These are phyloP conservation scores for Thelonectria blattea DNA, from an alignment of 2,329 filamentous ascomycete species.

Conservation along the genomic window DNA sequence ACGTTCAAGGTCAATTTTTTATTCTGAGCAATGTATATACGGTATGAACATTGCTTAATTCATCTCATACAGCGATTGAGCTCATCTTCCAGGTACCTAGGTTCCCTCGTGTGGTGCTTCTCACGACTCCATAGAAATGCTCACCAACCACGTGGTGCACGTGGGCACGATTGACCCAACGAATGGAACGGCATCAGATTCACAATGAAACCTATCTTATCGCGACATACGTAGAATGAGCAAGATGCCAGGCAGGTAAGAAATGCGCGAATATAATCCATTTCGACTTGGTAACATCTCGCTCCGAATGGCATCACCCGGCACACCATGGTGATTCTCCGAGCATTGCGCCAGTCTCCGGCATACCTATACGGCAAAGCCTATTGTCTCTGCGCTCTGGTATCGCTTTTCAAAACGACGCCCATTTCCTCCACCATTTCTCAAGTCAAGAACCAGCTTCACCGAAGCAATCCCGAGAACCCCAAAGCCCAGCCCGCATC, in stretches of 20 bases:
- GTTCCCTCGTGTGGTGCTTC: not conserved
- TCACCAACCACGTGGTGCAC: not conserved
- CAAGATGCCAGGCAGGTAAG: not conserved
- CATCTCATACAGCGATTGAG: no score
- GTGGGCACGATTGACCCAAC: not conserved
- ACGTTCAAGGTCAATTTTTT: no score
- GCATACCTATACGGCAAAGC: constrained; percentile 34
- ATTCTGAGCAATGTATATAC: no score
- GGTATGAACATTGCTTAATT: no score
- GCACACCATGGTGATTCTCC: constrained; percentile 32
- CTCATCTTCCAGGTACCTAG: no score
- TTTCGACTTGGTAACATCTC: not conserved
- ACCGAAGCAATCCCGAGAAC: not conserved
- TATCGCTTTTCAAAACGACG: constrained; percentile 31
- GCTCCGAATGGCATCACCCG: not conserved
- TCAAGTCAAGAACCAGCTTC: constrained; percentile 12
- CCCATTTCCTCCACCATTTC: constrained; percentile 27
- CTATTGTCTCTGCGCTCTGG: constrained; percentile 32
- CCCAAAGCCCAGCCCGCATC: not conserved
- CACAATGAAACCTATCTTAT: not conserved
- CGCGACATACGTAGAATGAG: not conserved
- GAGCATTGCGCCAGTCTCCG: constrained; percentile 31
- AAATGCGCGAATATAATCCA: not conserved
- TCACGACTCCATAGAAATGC: not conserved
- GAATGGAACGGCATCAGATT: not conserved